phyloP scores from a whole-genome alignment of 2,329 filamentous ascomycete genomes.

The Hypoxylon sp. region DNA sequence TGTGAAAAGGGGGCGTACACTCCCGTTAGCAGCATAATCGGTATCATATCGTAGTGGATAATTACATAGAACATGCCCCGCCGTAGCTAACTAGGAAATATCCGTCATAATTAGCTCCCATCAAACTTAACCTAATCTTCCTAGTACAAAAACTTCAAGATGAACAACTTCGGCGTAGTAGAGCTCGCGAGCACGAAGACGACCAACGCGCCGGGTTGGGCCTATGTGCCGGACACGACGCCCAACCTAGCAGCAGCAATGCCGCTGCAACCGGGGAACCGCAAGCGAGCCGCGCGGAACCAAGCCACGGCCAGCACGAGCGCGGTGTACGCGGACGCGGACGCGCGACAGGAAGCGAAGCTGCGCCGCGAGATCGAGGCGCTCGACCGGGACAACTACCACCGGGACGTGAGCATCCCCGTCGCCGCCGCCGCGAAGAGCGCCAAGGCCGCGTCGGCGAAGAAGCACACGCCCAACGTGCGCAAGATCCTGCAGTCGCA shows the following conservation, averaged over 20 bases:
- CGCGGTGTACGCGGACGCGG: slow-evolving; percentile 67
- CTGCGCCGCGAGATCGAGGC: slow-evolving; percentile 82
- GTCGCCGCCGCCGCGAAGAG: slow-evolving; percentile 68
- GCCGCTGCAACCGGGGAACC: slow-evolving; percentile 52
- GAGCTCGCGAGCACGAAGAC: slow-evolving; percentile 78
- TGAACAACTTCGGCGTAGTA: slow-evolving; percentile 80
- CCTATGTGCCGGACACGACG: slow-evolving; percentile 83
- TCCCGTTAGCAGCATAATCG: slow-evolving; percentile 2
- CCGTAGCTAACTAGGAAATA: slow-evolving; percentile 1
- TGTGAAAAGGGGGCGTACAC: too few species aligned
- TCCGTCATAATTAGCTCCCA: slow-evolving; percentile 11
- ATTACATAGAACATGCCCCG: slow-evolving; percentile 9
- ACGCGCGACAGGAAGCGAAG: slow-evolving; percentile 83
- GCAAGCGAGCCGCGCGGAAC: slow-evolving; percentile 76
- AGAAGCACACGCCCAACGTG: slow-evolving; percentile 73
- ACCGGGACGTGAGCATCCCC: slow-evolving; percentile 66
- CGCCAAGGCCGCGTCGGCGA: slow-evolving; percentile 37
- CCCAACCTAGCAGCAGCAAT: slow-evolving; percentile 52
- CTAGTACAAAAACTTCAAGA: slow-evolving; percentile 41
- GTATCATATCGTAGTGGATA: background rate
- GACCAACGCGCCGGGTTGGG: slow-evolving; percentile 83
- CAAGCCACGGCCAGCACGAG: slow-evolving; percentile 51
- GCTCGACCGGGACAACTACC: slow-evolving; percentile 81
- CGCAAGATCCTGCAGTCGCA: slow-evolving; percentile 81
- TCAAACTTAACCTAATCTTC: too few species aligned